Base-by-base conservation (phyloP, 257 asterid genomes). In the Salvia hispanica region DNA sequence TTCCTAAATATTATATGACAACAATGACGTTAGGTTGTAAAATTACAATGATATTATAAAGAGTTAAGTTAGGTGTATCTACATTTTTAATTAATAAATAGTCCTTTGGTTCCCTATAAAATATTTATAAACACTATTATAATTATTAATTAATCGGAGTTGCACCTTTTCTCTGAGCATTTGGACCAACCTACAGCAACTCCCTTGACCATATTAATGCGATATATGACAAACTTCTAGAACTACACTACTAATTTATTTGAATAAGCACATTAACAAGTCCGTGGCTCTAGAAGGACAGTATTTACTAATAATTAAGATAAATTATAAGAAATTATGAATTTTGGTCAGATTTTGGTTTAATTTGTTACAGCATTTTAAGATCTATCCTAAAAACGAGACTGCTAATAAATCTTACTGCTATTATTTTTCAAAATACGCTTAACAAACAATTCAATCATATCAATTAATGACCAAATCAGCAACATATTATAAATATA, bases 151-250 rank as follows among this genome's bases (percentile, higher is more conserved):
- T 37, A 8, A 59, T 37, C n/a, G 46, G 7, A 58, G 7, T 9
- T 31, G 5, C 42, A 33, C 15, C 8, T 34, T 58, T 34, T 14
- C 13, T 37, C 15, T 36, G 8, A 60, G 10, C 44, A 9, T 8
- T 42, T 61, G 10, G 53, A 61, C 12, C 10, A 40, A 40, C 51
- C 50, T 39, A 59, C 40, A 9, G 36, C 65, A 39, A 43, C 39
- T 40, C 66, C 31, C 43, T 61, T 61, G 66, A 61, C 66, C 67
- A 62, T 44, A 13, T 62, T 43, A 62, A 44, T 62, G 39, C 12
- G 37, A 10, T 10, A 58, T 16, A 40, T n/a, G 8, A n/a, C 8
- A 14, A 6, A 40, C 21, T 18, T 21, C 0, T 25, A 2, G 50
- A 61, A 11, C 31, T 25, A 25, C 31, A 25, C 31, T 25, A 25